phyloP scores from a whole-genome alignment of 176 grass and related monocot genomes.

The Oryza coarctata region DNA sequence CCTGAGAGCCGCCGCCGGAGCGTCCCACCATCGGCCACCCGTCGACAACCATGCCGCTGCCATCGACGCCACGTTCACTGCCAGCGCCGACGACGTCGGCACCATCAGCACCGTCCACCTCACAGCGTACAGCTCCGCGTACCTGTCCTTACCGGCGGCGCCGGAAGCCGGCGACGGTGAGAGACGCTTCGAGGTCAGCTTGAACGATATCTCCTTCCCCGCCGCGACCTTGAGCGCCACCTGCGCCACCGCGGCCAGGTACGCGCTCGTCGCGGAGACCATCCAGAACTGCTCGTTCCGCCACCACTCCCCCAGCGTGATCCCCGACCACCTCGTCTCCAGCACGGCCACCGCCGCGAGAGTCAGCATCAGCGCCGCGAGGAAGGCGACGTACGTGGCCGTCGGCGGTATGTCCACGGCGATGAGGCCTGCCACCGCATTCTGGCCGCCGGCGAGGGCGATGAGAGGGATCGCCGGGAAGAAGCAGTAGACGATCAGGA shows the following conservation, averaged over 20 bases:
- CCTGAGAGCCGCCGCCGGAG: neutral
- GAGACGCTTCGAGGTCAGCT: neutral
- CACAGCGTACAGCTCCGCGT: conserved; percentile 32
- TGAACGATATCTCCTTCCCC: conserved; percentile 33
- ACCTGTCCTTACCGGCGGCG: neutral
- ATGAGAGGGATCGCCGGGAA: conserved; percentile 15
- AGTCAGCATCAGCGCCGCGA: conserved; percentile 32
- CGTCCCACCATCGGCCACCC: neutral
- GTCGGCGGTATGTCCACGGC: neutral
- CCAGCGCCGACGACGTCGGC: neutral
- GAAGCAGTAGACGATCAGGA: conserved; percentile 24
- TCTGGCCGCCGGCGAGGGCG: neutral
- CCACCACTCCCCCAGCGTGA: conserved; percentile 28
- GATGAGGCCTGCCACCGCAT: neutral
- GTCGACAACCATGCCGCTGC: neutral
- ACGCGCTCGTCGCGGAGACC: conserved; percentile 36
- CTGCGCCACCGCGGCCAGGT: conserved; percentile 30
- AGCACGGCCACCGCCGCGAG: conserved; percentile 27
- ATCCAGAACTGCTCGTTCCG: conserved; percentile 47
- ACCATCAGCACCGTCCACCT: conserved; percentile 35
- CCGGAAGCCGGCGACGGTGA: too few relatives aligned
- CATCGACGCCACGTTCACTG: conserved; percentile 24
- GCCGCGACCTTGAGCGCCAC: conserved; percentile 30
- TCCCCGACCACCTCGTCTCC: conserved; percentile 33
- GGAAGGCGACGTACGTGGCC: conserved; percentile 18